Evolutionary conservation across 1,139 yeast species (phyloP).

Genomic region (Magnusiomyces ingens): DNA sequence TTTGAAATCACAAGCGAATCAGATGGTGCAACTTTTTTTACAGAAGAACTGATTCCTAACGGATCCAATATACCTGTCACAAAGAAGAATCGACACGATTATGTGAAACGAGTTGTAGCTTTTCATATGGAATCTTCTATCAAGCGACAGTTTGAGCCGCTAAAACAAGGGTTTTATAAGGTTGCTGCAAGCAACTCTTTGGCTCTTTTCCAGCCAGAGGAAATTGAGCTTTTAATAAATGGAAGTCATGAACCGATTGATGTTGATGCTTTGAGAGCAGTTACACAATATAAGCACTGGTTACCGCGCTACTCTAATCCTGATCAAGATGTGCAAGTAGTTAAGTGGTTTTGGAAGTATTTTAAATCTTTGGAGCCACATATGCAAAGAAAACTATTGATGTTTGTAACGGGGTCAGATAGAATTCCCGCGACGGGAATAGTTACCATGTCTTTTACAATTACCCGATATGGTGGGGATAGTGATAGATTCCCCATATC

Average conservation of each 20-base stretch:
- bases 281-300: slow-evolving; percentile 70
- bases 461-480: slow-evolving; percentile 42
- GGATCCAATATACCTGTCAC: slow-evolving; percentile 55
- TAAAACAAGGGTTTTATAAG: slow-evolving; percentile 61
- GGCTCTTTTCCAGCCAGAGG: slow-evolving; percentile 71
- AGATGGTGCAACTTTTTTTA: slow-evolving; percentile 9
- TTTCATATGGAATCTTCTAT: slow-evolving; percentile 56
- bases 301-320: slow-evolving; percentile 36
- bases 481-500: slow-evolving; percentile 65
- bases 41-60: slow-evolving; percentile 41
- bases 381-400: slow-evolving; percentile 56
- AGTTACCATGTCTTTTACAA: slow-evolving; percentile 17
- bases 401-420: slow-evolving; percentile 86
- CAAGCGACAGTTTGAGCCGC: slow-evolving; percentile 46
- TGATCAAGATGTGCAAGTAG: slow-evolving; percentile 30
- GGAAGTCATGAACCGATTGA: slow-evolving; percentile 72
- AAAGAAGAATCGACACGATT: slow-evolving; percentile 47
- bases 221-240: slow-evolving; percentile 67
- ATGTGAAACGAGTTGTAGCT: slow-evolving; percentile 54
- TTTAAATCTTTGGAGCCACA: slow-evolving; percentile 41
- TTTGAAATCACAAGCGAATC: slow-evolving; percentile 39
- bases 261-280: slow-evolving; percentile 55
- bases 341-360: slow-evolving; percentile 79
- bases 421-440: slow-evolving; percentile 90
- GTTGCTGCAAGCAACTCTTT: slow-evolving; percentile 80